Evolutionary conservation across 495 filamentous ascomycete species (phyloP).

Genomic region (Aspergillus baeticus): DNA sequence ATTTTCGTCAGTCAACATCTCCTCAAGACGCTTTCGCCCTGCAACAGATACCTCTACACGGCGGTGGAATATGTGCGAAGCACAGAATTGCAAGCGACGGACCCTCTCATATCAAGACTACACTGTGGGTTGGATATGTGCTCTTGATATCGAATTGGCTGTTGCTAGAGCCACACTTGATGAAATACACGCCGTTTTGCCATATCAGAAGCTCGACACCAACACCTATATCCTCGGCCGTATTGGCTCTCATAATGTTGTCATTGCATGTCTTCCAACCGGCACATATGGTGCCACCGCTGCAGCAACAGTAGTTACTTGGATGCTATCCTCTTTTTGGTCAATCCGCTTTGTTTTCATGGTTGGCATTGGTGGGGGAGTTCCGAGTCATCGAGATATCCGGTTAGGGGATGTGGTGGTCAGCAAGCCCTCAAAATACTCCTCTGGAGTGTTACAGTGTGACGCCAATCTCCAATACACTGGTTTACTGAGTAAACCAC

Average conservation of each 20-base stretch:
- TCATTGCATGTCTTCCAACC: conserved; percentile 2
- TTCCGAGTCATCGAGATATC: not conserved
- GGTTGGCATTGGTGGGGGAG: conserved; percentile 1
- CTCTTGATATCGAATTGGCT: conserved; percentile 30
- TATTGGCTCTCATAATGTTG: conserved; percentile 36
- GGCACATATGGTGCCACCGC: not conserved
- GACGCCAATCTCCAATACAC: not conserved
- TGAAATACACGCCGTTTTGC: conserved; percentile 20
- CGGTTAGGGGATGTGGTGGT: conserved; percentile 1
- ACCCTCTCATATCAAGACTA: conserved; percentile 19
- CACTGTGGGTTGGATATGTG: conserved; percentile 35
- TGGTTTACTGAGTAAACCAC: not conserved
- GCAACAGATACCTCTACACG: no score
- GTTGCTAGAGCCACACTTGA: conserved; percentile 32
- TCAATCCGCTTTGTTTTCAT: conserved; percentile 3
- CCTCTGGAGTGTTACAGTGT: not conserved
- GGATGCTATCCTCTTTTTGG: not conserved
- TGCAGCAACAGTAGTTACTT: not conserved
- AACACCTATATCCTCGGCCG: conserved; percentile 28
- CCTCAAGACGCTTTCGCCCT: no score
- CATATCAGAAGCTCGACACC: conserved; percentile 12
- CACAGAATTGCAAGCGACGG: no score
- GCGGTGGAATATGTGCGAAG: no score
- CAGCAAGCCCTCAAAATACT: not conserved
- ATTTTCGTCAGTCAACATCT: no score